These are phyloP conservation scores for Musa balbisiana DNA, from an alignment of 202 grass and related monocot genomes.

Conservation along the genomic window DNA sequence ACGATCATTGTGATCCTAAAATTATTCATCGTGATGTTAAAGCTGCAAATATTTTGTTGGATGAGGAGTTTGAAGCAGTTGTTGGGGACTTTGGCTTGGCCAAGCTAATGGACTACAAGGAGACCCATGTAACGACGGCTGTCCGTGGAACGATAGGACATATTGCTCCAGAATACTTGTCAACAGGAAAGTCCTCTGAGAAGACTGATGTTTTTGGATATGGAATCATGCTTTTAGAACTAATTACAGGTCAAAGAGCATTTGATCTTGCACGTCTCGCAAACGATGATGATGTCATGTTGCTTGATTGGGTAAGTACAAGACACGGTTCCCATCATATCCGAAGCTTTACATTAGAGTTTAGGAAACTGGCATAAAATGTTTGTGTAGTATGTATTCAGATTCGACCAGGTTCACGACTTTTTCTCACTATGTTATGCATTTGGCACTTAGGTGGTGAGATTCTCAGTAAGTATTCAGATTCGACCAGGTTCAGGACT, in stretches of 20 bases:
- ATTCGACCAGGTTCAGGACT: too few relatives aligned
- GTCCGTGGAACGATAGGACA: conserved; percentile 74
- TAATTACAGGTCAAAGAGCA: conserved; percentile 85
- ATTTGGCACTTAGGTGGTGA: too few relatives aligned
- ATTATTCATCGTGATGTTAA: conserved; percentile 92
- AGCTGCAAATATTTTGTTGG: conserved; percentile 77
- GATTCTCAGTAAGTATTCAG: too few relatives aligned
- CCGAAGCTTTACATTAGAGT: neutral
- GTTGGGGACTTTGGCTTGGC: conserved; percentile 82
- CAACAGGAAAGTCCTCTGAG: conserved; percentile 70
- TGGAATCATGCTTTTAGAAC: conserved; percentile 83
- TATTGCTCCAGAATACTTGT: conserved; percentile 81
- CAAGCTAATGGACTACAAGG: conserved; percentile 85
- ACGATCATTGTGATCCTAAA: conserved; percentile 92
- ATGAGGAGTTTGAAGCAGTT: conserved; percentile 69
- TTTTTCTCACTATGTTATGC: too few relatives aligned
- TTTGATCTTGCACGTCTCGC: conserved; percentile 71
- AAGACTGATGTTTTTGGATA: conserved; percentile 93
- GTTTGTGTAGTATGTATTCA: neutral
- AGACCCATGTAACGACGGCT: conserved; percentile 82
- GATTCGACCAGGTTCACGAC: neutral
- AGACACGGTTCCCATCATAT: neutral
- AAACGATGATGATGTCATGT: conserved; percentile 75
- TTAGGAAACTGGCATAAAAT: neutral
- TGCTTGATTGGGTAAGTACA: conserved; percentile 76